Base-by-base conservation (phyloP, 2,329 filamentous ascomycete genomes). In the Chrysoporthe cubensis region DNA sequence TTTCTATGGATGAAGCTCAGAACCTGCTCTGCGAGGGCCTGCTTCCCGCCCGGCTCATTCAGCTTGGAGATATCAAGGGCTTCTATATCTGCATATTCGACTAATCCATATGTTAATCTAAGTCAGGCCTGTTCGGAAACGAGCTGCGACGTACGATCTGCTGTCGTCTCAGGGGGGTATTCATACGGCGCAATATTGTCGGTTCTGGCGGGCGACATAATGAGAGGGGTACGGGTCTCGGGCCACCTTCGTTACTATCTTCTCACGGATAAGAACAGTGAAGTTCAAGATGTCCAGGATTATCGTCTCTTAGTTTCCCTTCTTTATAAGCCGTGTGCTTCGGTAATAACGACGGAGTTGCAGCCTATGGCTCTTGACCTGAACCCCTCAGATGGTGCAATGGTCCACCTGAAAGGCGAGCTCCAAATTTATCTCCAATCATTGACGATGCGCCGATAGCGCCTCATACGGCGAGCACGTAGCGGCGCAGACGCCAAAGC, bases 1-100 rank as follows among this genome's bases (percentile, higher is more conserved):
- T 74, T 74, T 34, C 71, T 72, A 50, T 73, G 72, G 66, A 74
- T 74, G 68, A 74, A 74, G 7, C 37, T 43, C n/a, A 74, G 61
- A 16, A 74, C 71, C 52, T 74, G 72, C 43, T 72, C 64, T 5
- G 72, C 72, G 32, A 73, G 46, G 6, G 66, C 70, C 57, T 73
- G 57, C 43, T 73, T 73, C 18, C 73, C 72, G 32, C 70, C 71
- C 48, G 68, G 67, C 52, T 71, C 62, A 37, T 71, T 58, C 13
- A 73, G 50, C 65, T 71, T 73, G 1, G 72, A 74, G 14, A 74
- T 72, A 44, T 74, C 72, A 13, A 74, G 71, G 7, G 72, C 73
- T 65, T 74, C 72, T 32, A 74, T 62, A 6, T 73, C 71, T 2
- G 71, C 71, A 64, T 72, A 74, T 57, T 71, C 67, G 48, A 74